Evolutionary conservation across 306 rosid genomes (phyloP).

Genomic region (Acmispon strigosus): DNA sequence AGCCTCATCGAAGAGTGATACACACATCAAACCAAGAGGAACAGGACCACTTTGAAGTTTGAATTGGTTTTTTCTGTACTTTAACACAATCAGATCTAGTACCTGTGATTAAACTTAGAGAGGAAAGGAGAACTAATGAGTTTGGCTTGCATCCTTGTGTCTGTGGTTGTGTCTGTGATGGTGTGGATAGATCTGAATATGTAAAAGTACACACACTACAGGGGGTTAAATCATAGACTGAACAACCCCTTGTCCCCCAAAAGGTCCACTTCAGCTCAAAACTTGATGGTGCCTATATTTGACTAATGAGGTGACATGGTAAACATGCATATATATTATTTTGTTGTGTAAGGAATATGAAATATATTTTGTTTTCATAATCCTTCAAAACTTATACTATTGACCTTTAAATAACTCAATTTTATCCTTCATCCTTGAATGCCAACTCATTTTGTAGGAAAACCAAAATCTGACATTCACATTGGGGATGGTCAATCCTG

Average conservation of each 20-base stretch:
- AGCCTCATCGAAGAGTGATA: background rate
- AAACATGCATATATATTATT: background rate
- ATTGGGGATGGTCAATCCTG: background rate
- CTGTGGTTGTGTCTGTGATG: background rate
- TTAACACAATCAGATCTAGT: background rate
- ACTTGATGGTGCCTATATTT: background rate
- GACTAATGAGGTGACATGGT: background rate
- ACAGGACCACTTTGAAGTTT: background rate
- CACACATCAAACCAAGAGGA: conserved; percentile 1
- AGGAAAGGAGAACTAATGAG: conserved; percentile 5
- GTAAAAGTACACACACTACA: conserved; percentile 25
- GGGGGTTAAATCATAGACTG: conserved; percentile 32
- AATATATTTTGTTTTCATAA: background rate
- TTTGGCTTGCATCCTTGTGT: background rate
- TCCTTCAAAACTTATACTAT: background rate
- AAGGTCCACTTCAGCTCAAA: conserved; percentile 1
- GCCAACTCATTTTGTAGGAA: background rate
- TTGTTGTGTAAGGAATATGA: background rate
- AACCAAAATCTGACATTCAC: background rate
- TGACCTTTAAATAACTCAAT: background rate
- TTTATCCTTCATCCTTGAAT: background rate
- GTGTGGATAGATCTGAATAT: background rate
- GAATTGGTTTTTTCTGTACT: conserved; percentile 7
- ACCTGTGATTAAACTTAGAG: background rate
- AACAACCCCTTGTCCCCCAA: conserved; percentile 35